Percentiles rank a stretch among this genome's conserved stretches.
phyloP scores from a whole-genome alignment of 192 early-diverging fungal genomes.

The Geranomyces variabilis region DNA sequence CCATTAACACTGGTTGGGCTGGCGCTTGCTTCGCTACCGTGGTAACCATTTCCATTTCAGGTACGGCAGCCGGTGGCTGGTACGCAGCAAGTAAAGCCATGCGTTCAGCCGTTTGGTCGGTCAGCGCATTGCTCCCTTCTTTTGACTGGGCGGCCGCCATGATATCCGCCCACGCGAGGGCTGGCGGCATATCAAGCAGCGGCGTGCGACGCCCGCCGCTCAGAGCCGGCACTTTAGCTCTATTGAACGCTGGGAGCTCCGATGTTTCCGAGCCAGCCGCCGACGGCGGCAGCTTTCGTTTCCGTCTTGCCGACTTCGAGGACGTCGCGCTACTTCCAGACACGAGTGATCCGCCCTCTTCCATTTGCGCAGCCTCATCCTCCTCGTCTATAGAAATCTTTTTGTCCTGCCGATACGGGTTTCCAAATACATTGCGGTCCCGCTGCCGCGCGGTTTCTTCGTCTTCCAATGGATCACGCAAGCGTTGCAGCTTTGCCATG shows the following conservation, averaged over 20 bases:
- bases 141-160: background rate
- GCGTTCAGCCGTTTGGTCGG: too few relatives aligned
- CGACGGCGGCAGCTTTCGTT: background rate
- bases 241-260: background rate
- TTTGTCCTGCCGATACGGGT: constrained; percentile 53
- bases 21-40: too few relatives aligned
- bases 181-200: background rate
- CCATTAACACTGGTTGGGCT: too few relatives aligned
- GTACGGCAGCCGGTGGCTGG: too few relatives aligned
- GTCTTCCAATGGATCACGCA: constrained; percentile 68
- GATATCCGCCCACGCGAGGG: background rate
- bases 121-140: background rate
- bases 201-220: background rate
- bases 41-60: too few relatives aligned
- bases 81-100: too few relatives aligned
- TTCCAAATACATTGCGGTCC: constrained; percentile 74
- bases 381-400: constrained; percentile 24
- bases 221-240: background rate
- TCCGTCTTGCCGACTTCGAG: background rate
- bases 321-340: background rate
- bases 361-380: constrained; percentile 30
- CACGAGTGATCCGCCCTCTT: background rate
- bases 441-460: constrained; percentile 63
- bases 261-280: background rate
- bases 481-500: constrained; percentile 59